Percentiles rank a stretch among this genome's conserved stretches.
phyloP scores from a whole-genome alignment of 2,329 filamentous ascomycete species.

The Atkinsonella hypoxylon region DNA sequence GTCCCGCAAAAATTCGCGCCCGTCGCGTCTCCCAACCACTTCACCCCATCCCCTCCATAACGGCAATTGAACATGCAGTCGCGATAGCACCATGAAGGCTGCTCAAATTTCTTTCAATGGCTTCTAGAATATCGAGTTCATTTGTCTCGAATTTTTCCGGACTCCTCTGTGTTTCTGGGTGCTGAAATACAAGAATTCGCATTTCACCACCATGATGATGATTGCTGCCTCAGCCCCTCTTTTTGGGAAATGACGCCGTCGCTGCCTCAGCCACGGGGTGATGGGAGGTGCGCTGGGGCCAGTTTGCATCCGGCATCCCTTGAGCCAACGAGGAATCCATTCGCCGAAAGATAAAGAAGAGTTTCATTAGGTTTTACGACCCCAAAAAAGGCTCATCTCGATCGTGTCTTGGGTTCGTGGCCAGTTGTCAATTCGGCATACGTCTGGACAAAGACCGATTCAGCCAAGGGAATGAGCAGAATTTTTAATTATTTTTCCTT shows the following conservation, averaged over 20 bases:
- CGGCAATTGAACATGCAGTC: constrained; percentile 7
- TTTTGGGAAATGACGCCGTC: constrained; percentile 11
- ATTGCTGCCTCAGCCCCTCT: constrained; percentile 11
- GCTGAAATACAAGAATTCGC: constrained; percentile 10
- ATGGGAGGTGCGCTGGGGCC: constrained; percentile 2
- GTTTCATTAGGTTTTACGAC: neutral
- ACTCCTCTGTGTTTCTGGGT: constrained; percentile 10
- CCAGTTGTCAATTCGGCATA: neutral
- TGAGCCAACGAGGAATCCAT: neutral
- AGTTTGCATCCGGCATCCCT: constrained; percentile 1
- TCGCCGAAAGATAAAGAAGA: neutral
- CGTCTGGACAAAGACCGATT: neutral
- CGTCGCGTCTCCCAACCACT: constrained; percentile 32
- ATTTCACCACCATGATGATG: constrained; percentile 6
- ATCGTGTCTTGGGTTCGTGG: neutral
- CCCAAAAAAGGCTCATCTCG: neutral
- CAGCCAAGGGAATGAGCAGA: neutral
- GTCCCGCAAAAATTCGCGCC: constrained; percentile 27
- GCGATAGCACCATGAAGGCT: constrained; percentile 17
- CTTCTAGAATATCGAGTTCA: neutral
- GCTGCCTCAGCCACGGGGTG: constrained; percentile 8
- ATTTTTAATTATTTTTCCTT: too few species aligned
- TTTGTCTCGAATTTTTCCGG: constrained; percentile 13
- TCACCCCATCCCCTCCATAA: constrained; percentile 27
- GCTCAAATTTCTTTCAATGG: constrained; percentile 6